phyloP scores from a whole-genome alignment of 176 grass and related monocot genomes.

The Rhipidocladum racemiflorum region DNA sequence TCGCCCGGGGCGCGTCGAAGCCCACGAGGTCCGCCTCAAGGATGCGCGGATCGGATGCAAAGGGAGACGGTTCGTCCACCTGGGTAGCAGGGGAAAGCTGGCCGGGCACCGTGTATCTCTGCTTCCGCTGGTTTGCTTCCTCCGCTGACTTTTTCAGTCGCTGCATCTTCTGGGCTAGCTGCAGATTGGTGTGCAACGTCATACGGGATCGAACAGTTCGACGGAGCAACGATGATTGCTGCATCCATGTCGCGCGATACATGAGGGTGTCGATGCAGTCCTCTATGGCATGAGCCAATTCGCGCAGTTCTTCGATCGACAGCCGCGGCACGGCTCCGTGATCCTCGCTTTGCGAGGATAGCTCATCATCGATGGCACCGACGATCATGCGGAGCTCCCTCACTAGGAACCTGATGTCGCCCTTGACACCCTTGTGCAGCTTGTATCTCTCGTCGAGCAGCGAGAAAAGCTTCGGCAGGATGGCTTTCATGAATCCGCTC shows the following conservation, averaged over 20 bases:
- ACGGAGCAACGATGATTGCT: not conserved
- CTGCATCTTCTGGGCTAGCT: not conserved
- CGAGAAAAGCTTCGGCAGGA: slow-evolving; percentile 5
- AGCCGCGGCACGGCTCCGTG: not conserved
- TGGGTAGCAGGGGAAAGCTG: not conserved
- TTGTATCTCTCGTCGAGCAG: not conserved
- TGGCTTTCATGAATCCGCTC: not conserved
- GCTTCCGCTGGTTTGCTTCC: slow-evolving; percentile 1
- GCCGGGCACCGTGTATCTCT: not conserved
- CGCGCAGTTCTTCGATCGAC: not conserved
- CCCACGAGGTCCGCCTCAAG: not conserved
- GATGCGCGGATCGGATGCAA: not conserved
- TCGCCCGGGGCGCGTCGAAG: not conserved
- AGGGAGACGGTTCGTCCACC: not conserved
- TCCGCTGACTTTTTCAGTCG: not conserved
- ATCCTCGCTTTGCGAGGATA: accelerated
- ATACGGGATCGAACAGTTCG: not conserved
- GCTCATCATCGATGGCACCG: not conserved
- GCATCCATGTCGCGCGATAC: not conserved
- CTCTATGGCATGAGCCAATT: not conserved
- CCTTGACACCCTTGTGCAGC: not conserved
- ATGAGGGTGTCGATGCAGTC: slow-evolving; percentile 1
- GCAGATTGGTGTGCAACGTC: not conserved
- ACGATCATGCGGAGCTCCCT: not conserved
- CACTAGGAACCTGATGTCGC: not conserved